These are phyloP conservation scores for Metschnikowia peoriensis DNA, from an alignment of 805 yeast genomes.

Conservation along the genomic window DNA sequence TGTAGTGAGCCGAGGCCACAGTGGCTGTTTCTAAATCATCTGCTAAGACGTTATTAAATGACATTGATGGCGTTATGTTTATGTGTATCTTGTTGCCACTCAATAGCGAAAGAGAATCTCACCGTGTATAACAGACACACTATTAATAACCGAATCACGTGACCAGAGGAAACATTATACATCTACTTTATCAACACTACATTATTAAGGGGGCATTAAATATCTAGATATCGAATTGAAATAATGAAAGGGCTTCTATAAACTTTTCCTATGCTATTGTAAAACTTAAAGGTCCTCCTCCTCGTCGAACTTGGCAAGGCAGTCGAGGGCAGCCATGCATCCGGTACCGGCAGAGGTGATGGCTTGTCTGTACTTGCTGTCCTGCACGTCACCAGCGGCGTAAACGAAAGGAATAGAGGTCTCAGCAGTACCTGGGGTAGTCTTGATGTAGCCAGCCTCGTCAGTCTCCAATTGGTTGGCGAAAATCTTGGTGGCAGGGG, in stretches of 20 bases:
- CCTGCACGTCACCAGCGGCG: conserved; percentile 99
- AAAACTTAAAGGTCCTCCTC: conserved; percentile 18
- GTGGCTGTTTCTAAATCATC: conserved; percentile 29
- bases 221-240: too few species aligned
- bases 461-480: conserved; percentile 77
- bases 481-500: conserved; percentile 88
- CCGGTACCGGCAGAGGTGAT: conserved; percentile 99
- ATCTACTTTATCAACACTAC: too few species aligned
- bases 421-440: conserved; percentile 83
- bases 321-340: conserved; percentile 98
- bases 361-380: conserved; percentile 95
- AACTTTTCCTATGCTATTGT: conserved; percentile 1
- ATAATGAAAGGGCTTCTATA: background rate
- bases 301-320: conserved; percentile 32
- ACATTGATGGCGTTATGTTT: conserved; percentile 14
- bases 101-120: too few species aligned
- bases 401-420: conserved; percentile 89
- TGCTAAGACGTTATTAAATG: conserved; percentile 26
- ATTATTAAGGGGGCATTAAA: too few species aligned
- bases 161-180: background rate
- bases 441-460: conserved; percentile 83
- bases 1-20: conserved; percentile 22
- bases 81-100: too few species aligned
- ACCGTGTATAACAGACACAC: background rate
- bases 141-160: background rate